Conservation (phyloP, 306 rosid species). For the Prunus padus region DNA sequence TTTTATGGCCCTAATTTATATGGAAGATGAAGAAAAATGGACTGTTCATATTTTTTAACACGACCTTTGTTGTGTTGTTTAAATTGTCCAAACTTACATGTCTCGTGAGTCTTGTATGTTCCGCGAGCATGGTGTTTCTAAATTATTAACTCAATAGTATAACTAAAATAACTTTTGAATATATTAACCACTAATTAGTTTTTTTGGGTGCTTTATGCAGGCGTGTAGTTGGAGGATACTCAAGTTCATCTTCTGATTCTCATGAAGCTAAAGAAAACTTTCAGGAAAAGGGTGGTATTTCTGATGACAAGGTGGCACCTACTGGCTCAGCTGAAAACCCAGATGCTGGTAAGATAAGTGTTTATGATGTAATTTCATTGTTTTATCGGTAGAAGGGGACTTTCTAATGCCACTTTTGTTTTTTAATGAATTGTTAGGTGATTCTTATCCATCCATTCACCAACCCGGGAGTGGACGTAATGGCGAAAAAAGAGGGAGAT, state of each 20-base stretch:
- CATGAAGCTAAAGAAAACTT: conserved; percentile 54
- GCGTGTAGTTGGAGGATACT: conserved; percentile 46
- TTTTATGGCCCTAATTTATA: not conserved
- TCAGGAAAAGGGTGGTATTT: conserved; percentile 40
- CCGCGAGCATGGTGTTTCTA: not conserved
- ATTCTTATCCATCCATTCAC: conserved; percentile 34
- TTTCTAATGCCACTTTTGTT: conserved; percentile 26
- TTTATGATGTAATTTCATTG: conserved; percentile 14
- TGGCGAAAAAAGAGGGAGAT: conserved; percentile 41
- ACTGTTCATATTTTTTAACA: not conserved
- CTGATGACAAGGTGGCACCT: conserved; percentile 47
- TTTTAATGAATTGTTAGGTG: conserved; percentile 31
- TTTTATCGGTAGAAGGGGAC: conserved; percentile 18
- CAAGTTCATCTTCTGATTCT: conserved; percentile 64
- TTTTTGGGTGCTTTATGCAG: conserved; percentile 39
- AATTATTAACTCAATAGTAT: not conserved
- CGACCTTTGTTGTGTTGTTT: not conserved
- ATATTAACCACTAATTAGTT: conserved; percentile 6
- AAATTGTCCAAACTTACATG: not conserved
- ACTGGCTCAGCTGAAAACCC: conserved; percentile 47
- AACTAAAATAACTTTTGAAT: not conserved
- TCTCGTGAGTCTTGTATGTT: not conserved
- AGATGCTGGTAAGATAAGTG: conserved; percentile 48
- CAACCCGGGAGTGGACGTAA: conserved; percentile 37
- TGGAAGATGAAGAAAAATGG: not conserved